Evolutionary conservation across 176 grass and related monocot species (phyloP), one percentile per base, ranked within the genome.

Genomic region (Rhynchospora breviuscula): DNA sequence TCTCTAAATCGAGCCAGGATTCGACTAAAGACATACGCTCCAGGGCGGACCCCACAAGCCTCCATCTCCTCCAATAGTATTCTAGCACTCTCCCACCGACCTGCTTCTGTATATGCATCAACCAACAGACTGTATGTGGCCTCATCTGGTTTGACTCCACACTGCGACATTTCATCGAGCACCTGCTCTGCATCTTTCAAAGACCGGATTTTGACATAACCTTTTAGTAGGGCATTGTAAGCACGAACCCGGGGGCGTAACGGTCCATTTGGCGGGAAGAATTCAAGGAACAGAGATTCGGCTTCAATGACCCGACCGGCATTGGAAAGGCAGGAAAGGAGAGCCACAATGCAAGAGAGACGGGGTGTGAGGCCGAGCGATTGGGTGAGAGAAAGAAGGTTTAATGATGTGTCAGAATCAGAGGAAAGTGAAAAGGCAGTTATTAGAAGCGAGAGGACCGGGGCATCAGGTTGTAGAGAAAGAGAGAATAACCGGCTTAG

Each of bases 41-140:
- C 94, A 15, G 92, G 95, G 11, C 80, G 88, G 58, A 95, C 89
- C 59, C 89, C 91, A 71, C 92, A 88, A 0, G 86, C 81, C 29
- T 95, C 92, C 95, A 98, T 98, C 83, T 98, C 95, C 75, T 91
- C 94, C 11, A 98, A 84, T 80, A 95, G 85, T 67, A 98, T 98
- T 76, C 92, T 91, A 3, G 95, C 90, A 35, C 90, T 94, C 85
- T 98, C 95, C 95, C 95, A 98, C 13, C 95, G 84, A 21, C 92
- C 92, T 64, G 90, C 92, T 46, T 90, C 88, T 4, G 87, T 92
- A 43, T 98, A 98, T 0, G 90, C 92, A 31, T 98, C 95, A 53
- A 98, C 91, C 11, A 98, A 93, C 22, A 98, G 49, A 86, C 90
- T 88, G 17, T 98, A 98, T 0, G 95, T 98, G 40, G 89, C 95